Conservation (phyloP, 805 yeast species). For the Wickerhamomyces xylosicus region DNA sequence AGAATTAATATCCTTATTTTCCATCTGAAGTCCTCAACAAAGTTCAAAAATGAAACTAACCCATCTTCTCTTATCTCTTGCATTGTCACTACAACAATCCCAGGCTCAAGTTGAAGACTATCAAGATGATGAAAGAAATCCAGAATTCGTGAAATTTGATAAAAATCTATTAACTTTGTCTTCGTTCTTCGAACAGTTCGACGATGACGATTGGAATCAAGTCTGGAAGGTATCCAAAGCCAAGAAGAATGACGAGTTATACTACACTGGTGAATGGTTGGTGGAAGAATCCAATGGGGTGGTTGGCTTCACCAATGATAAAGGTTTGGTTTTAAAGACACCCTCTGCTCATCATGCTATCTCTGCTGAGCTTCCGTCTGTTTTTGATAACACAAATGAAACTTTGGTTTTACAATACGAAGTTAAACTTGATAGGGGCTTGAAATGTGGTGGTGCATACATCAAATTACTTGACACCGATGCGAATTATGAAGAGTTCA, state of each 20-base stretch:
- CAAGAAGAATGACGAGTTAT: constrained; percentile 38
- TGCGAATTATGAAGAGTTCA: constrained; percentile 38
- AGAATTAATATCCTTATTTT: no score
- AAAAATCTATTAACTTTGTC: constrained; percentile 24
- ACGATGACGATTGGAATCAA: constrained; percentile 24
- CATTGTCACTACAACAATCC: constrained; percentile 4
- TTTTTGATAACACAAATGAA: constrained; percentile 48
- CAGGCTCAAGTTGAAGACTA: constrained; percentile 9
- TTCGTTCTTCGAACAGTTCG: constrained; percentile 62
- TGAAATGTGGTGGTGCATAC: constrained; percentile 86
- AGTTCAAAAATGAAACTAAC: constrained; percentile 14
- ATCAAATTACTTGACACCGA: constrained; percentile 53
- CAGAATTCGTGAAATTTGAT: constrained; percentile 28
- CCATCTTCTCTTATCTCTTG: constrained; percentile 14
- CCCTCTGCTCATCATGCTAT: constrained; percentile 81
- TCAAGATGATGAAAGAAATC: constrained; percentile 7
- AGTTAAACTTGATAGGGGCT: constrained; percentile 70
- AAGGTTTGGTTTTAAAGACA: constrained; percentile 66
- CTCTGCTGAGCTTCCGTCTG: constrained; percentile 44
- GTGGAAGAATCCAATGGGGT: constrained; percentile 50
- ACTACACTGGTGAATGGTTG: constrained; percentile 69
- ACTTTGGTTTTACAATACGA: constrained; percentile 84
- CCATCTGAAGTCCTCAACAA: no score
- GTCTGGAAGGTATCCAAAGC: constrained; percentile 57
- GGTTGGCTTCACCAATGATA: constrained; percentile 56